A percentile compares a stretch with the other conserved stretches of the same genome.
Conservation (phyloP, 2,329 filamentous ascomycete genomes). For the Sporothrix curviconia region DNA sequence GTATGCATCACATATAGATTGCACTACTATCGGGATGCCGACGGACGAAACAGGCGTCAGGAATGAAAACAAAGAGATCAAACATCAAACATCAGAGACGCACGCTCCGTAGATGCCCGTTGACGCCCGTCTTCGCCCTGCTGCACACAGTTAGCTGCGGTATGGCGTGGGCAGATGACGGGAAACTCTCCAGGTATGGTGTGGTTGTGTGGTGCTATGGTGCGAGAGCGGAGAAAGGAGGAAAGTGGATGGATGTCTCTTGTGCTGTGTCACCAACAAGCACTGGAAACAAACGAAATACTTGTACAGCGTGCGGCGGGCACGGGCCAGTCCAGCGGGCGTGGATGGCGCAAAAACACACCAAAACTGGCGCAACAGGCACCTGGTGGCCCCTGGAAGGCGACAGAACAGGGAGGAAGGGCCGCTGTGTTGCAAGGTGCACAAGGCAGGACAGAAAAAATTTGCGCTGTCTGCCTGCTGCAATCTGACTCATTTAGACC, state of each 20-base stretch:
- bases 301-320: neutral
- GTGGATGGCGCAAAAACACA: too few species aligned
- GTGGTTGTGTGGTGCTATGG: constrained; percentile 11
- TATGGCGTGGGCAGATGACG: constrained; percentile 14
- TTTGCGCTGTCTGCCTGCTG: neutral
- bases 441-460: constrained; percentile 3
- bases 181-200: constrained; percentile 8
- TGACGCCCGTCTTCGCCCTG: neutral
- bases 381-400: too few species aligned
- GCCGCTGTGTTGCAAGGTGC: neutral
- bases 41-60: too few species aligned
- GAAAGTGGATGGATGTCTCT: neutral
- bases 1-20: too few species aligned
- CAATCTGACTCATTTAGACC: constrained; percentile 12
- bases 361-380: too few species aligned
- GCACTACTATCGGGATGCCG: too few species aligned
- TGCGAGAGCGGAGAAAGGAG: neutral
- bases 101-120: constrained; percentile 1
- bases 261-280: neutral
- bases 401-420: neutral
- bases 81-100: neutral
- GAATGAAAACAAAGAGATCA: neutral
- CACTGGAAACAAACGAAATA: neutral
- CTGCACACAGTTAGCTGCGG: neutral
- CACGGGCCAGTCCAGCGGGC: too few species aligned